Evolutionary conservation across 495 filamentous ascomycete genomes (phyloP), one percentile per base, ranked within the genome.

Genomic region (Rostrohypoxylon terebratum): DNA sequence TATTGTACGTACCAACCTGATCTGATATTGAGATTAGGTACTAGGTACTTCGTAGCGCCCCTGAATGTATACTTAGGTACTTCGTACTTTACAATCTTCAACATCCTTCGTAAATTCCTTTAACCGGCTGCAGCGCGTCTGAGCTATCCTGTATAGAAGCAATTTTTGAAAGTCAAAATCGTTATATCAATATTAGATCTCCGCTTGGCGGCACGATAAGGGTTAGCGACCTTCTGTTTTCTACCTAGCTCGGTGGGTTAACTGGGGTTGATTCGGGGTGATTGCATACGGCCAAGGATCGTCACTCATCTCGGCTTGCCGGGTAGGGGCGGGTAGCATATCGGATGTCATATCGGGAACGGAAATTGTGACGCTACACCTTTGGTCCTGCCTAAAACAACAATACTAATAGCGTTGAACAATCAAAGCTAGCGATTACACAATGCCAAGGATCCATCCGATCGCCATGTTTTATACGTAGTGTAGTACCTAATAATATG

Each of bases 321-420:
- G 60, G 70, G 54, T 68, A 42, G 40, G 23, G 38, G 14, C 60
- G 60, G 70, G 54, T 68, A 42, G 40, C 38, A 60, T 55, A 48
- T 45, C 45, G 57, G 38, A 28, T 28, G 6, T 11, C 13, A 13
- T 14, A 14, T n/a, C 38, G 13, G 10, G 44, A 8, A 53, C 4
- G 54, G 3, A 50, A 45, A 65, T 55, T 73, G 28, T 60, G 3
- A 73, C 71, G 48, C 57, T 62, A 48, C 44, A 42, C 57, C 54
- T 68, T 64, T 64, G 68, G 45, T 73, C 71, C 71, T 73, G 71
- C 71, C 71, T 68, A 73, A 73, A 73, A 36, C 50, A 69, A 69
- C 38, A 58, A 73, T 48, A 61, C 31, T 31, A 63, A n/a, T n/a
- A n/a, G n/a, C n/a, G n/a, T n/a, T n/a, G n/a, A n/a, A 58, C 31